Percentiles rank a stretch among this genome's conserved stretches.
phyloP scores from a whole-genome alignment of 495 filamentous ascomycete species.

The Amniculicola lignicola region DNA sequence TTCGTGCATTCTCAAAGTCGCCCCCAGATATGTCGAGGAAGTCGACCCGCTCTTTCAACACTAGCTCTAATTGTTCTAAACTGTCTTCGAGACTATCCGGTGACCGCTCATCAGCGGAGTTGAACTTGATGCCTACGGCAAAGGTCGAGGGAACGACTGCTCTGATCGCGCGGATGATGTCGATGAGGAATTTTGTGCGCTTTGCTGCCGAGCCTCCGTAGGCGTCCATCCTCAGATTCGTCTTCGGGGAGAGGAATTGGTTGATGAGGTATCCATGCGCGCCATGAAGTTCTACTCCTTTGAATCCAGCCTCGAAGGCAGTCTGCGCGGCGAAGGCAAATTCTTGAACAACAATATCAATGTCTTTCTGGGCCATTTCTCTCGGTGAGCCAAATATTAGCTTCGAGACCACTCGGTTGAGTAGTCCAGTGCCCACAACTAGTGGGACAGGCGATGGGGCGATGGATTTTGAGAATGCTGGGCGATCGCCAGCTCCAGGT shows the following conservation, averaged over 20 bases:
- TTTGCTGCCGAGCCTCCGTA: slow-evolving; percentile 51
- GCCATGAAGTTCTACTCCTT: slow-evolving; percentile 56
- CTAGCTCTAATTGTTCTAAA: slow-evolving; percentile 53
- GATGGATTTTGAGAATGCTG: slow-evolving; percentile 47
- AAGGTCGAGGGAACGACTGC: slow-evolving; percentile 49
- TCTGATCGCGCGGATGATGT: slow-evolving; percentile 46
- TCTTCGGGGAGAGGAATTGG: slow-evolving; percentile 22
- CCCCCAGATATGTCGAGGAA: slow-evolving; percentile 64
- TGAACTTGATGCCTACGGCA: slow-evolving; percentile 60
- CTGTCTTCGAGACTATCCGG: slow-evolving; percentile 47
- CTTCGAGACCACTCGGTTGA: slow-evolving; percentile 41
- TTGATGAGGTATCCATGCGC: slow-evolving; percentile 59
- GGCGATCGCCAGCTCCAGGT: slow-evolving; percentile 45
- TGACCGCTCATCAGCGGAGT: slow-evolving; percentile 55
- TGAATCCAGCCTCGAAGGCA: slow-evolving; percentile 52
- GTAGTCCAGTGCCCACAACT: slow-evolving; percentile 40
- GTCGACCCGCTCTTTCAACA: slow-evolving; percentile 55
- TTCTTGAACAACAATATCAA: slow-evolving; percentile 46
- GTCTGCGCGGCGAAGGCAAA: slow-evolving; percentile 51
- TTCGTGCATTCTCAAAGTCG: slow-evolving; percentile 52
- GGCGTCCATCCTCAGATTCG: slow-evolving; percentile 49
- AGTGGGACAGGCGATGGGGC: slow-evolving; percentile 50
- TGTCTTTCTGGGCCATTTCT: slow-evolving; percentile 52
- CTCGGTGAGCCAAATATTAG: slow-evolving; percentile 46
- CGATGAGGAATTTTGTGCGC: slow-evolving; percentile 49